Base-by-base conservation (phyloP, 2,329 filamentous ascomycete species). In the Sclerotinia sclerotiorum region DNA sequence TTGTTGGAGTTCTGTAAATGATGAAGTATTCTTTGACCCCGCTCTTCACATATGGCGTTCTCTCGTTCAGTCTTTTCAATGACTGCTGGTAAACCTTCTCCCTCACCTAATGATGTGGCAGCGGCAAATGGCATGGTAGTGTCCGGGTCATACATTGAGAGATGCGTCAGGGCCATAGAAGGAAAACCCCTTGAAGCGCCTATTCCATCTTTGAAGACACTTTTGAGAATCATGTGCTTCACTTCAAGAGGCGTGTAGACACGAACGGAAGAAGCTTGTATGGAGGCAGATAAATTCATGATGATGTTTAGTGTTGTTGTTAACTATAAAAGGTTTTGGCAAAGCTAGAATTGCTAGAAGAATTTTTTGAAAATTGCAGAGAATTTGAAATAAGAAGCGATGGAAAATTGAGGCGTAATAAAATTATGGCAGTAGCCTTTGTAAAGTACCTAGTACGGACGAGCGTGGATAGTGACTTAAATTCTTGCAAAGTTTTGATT, bases 141-240 rank as follows among this genome's bases (percentile, higher is more conserved):
- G 15, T 39, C 51, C 7, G 46, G 29, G 11, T 63, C 60, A 35
- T 63, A 63, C 15, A 27, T 51, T 24, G 60, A 63, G 32, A 51
- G 32, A 6, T 42, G 24, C 5, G 46, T 27, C n/a, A 63, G n/a
- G 15, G 6, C 19, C 15, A 2, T 27, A 29, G 60, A 51, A n/a
- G 46, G 32, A 24, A 51, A 27, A 39, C 29, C 46, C 8, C 15
- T 63, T 42, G 17, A 17, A 27, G n/a, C 44, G 46, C 60, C 60
- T 27, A 15, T 32, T 27, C 60, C 60, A 7, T 63, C 32, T 63
- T 27, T 63, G 1, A 51, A 1, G 21, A 39, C 46, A 51, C 21
- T 42, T n/a, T 27, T 4, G 32, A 63, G 15, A 21, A 63, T 48
- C 60, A 51, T 51, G 15, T 19, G 29, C 32, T 63, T 63, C 13